Conservation (phyloP, 257 asterid species). For the Coffea canephora region DNA sequence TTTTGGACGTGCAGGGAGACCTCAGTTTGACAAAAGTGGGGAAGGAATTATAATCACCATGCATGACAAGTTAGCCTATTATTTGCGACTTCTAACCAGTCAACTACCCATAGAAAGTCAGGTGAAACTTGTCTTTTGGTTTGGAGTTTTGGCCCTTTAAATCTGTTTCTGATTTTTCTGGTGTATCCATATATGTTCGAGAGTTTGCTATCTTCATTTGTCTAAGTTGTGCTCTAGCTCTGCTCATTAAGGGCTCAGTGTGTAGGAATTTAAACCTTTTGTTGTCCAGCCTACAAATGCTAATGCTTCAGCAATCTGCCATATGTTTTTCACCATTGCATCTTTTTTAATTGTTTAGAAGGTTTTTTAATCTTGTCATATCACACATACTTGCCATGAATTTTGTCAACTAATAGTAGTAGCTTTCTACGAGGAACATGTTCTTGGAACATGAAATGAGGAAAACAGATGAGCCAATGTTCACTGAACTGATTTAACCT, state of each 20-base stretch:
- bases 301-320: background rate
- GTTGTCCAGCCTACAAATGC: background rate
- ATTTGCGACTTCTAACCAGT: conserved; percentile 86
- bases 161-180: background rate
- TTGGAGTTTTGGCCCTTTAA: background rate
- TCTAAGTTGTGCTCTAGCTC: background rate
- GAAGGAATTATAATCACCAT: conserved; percentile 94
- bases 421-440: background rate
- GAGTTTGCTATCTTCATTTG: background rate
- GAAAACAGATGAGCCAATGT: no score
- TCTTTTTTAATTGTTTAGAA: background rate
- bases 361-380: background rate
- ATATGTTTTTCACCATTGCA: background rate
- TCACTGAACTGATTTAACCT: background rate
- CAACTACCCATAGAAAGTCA: conserved; percentile 99
- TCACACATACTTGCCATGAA: background rate
- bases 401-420: background rate
- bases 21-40: conserved; percentile 98
- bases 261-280: background rate
- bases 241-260: background rate
- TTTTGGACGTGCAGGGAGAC: conserved; percentile 99
- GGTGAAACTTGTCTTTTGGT: conserved; percentile 37
- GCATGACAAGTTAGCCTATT: conserved; percentile 85
- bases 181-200: background rate
- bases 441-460: background rate